Evolutionary conservation across 495 filamentous ascomycete genomes (phyloP), one percentile per base, ranked within the genome.

Genomic region (Aspergillus conjunctus): DNA sequence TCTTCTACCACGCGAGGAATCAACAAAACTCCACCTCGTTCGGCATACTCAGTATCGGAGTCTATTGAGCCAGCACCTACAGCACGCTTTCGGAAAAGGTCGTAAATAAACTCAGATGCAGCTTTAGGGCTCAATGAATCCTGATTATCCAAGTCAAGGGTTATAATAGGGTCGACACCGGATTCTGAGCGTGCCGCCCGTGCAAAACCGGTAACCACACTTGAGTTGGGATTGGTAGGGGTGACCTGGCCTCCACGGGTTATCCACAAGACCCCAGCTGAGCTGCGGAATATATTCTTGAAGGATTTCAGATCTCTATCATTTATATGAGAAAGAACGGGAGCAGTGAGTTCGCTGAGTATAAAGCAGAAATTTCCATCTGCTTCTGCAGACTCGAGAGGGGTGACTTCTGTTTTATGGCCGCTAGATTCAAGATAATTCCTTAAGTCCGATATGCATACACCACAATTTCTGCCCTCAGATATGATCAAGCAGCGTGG

Each of bases 101-200:
- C 21, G 3, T 59, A 18, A 14, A 75, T 63, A 0, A 66, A n/a
- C 2, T 62, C 37, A 0, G 61, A 59, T 1, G 56, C 56, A 43
- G 32, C 22, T 3, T 37, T 0, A 7, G 48, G 33, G 1, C 54
- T 20, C 5, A 66, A 33, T 15, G 56, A 11, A 44, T 60, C 50
- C 37, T 58, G 10, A 10, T 46, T 34, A 34, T 68, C 68, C 11
- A 75, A 45, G 22, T 76, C 70, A 2, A 76, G 56, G 12, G 64
- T 66, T n/a, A 74, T 39, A 9, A 76, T 71, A 0, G 52, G 62
- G 9, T 59, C 55, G 7, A 66, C 65, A 0, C 63, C 71, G 0
- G 71, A 66, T 41, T 76, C 72, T 0, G 71, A 66, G 11, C 73
- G 68, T 7, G 71, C 71, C 26, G 72, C 72, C 58, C 73, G 58